Evolutionary conservation across 2,329 filamentous ascomycete species (phyloP).

Genomic region (Aureobasidium pullulans): DNA sequence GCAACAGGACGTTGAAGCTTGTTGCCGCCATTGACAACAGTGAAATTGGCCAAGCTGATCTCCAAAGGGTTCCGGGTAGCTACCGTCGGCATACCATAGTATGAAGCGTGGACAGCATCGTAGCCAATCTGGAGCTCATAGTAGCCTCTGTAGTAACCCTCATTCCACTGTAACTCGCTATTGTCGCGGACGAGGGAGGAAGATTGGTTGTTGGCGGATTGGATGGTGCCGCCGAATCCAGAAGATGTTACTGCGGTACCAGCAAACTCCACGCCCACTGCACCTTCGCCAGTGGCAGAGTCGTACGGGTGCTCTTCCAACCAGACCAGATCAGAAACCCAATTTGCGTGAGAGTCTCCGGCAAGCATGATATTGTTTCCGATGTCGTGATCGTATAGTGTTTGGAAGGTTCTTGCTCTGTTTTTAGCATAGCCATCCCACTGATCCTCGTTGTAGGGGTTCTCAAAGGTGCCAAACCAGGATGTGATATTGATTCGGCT

Average conservation of each 20-base stretch:
- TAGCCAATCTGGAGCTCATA: slow-evolving; percentile 54
- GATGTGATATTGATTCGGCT: slow-evolving; percentile 46
- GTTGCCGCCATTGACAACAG: slow-evolving; percentile 53
- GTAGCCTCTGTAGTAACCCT: slow-evolving; percentile 65
- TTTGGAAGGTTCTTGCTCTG: slow-evolving; percentile 61
- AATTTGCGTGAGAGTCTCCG: slow-evolving; percentile 62
- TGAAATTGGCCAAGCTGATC: slow-evolving; percentile 60
- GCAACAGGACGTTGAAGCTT: slow-evolving; percentile 43
- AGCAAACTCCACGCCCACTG: slow-evolving; percentile 47
- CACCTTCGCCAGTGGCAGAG: slow-evolving; percentile 31
- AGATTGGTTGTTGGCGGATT: slow-evolving; percentile 40
- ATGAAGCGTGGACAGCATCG: slow-evolving; percentile 51
- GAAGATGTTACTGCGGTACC: slow-evolving; percentile 59
- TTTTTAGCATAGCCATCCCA: slow-evolving; percentile 64
- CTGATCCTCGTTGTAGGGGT: slow-evolving; percentile 47
- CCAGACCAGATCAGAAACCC: slow-evolving; percentile 43
- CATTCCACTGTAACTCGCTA: slow-evolving; percentile 61
- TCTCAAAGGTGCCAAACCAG: slow-evolving; percentile 33
- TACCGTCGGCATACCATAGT: slow-evolving; percentile 55
- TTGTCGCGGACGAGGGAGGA: slow-evolving; percentile 41
- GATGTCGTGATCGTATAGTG: slow-evolving; percentile 62
- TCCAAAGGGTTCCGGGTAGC: slow-evolving; percentile 54
- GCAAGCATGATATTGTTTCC: slow-evolving; percentile 66
- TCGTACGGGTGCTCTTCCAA: slow-evolving; percentile 27
- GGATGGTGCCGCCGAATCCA: slow-evolving; percentile 48